phyloP scores from a whole-genome alignment of 2,329 filamentous ascomycete species.

The Cercospora berteroae region DNA sequence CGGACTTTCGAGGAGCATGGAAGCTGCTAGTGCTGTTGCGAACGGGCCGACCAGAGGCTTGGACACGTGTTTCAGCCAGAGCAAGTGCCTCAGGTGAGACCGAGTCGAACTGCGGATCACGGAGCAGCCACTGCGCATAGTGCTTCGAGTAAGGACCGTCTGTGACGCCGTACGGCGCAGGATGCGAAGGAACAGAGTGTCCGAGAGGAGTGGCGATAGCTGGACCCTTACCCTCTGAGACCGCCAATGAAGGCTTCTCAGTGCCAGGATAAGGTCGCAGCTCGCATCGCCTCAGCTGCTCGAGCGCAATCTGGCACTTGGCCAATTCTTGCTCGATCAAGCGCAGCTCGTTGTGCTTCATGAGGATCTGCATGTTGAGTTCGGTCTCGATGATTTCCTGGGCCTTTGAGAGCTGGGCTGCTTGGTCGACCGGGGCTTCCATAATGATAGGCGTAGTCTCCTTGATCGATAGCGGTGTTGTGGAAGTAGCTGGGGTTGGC shows the following conservation, averaged over 20 bases:
- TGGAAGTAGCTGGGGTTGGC: neutral
- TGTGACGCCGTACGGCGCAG: slow-evolving; percentile 83
- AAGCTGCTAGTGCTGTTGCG: slow-evolving; percentile 62
- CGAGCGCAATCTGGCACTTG: slow-evolving; percentile 89
- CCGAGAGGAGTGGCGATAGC: slow-evolving; percentile 62
- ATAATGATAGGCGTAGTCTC: slow-evolving; percentile 17
- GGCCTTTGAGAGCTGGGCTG: slow-evolving; percentile 48
- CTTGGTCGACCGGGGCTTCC: slow-evolving; percentile 9
- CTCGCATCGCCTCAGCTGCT: slow-evolving; percentile 89
- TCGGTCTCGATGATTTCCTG: slow-evolving; percentile 78
- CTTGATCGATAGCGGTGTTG: slow-evolving; percentile 6
- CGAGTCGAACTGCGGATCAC: slow-evolving; percentile 77
- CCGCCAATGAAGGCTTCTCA: slow-evolving; percentile 63
- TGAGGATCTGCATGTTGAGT: slow-evolving; percentile 83
- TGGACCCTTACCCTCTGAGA: slow-evolving; percentile 72
- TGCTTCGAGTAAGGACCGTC: slow-evolving; percentile 93
- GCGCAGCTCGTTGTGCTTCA: slow-evolving; percentile 92
- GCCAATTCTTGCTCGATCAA: slow-evolving; percentile 94
- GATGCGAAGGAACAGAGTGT: slow-evolving; percentile 69
- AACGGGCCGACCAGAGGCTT: slow-evolving; percentile 69
- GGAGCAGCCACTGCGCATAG: slow-evolving; percentile 93
- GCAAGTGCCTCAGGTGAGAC: slow-evolving; percentile 34
- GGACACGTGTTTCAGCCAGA: slow-evolving; percentile 25
- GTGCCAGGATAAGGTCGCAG: slow-evolving; percentile 84
- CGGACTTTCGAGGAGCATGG: slow-evolving; percentile 47